Evolutionary conservation across 163 green algal species (phyloP), one percentile per base, ranked within the genome.

Genomic region (Volvox carteri): DNA sequence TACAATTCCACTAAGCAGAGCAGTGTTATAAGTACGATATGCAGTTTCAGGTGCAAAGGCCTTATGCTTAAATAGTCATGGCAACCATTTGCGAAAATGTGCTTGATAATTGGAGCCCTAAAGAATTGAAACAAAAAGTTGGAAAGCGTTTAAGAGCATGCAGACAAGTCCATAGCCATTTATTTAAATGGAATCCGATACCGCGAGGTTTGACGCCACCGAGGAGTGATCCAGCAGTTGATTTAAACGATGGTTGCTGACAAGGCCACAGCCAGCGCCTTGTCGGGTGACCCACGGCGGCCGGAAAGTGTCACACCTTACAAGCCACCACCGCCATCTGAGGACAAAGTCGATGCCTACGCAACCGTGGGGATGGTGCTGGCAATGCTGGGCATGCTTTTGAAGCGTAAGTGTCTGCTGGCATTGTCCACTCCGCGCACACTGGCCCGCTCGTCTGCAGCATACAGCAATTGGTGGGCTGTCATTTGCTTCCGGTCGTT

Each of bases 271-370:
- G 21, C 37, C 25, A 52, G 37, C 35, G 37, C 78, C 19, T 25
- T 85, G 23, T 70, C 52, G 28, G 78, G 78, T 1, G 78, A 86
- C n/a, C 78, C 78, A 0, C 28, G 60, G 60, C 78, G 78, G 60
- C 78, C 78, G n/a, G 75, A 84, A 28, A 35, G 18, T 19, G 78
- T 75, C 1, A 41, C 56, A 12, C 37, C 56, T 9, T 86, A 58
- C 54, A 28, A 42, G 37, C 78, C 21, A 7, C 78, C 12, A 5
- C 23, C 37, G 23, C 37, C 78, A 23, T 44, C 58, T 11, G 78
- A 86, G 3, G 58, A 78, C 46, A 86, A 65, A 39, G 3, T 86
- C 1, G 42, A 86, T 14, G 41, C 60, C 16, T 54, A 67, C n/a
- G n/a, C 41, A 19, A 46, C 42, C 12, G 54, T 42, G 6, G 78